Base-by-base conservation (phyloP, 768 basidiomycete genomes). In the Mycena metata region DNA sequence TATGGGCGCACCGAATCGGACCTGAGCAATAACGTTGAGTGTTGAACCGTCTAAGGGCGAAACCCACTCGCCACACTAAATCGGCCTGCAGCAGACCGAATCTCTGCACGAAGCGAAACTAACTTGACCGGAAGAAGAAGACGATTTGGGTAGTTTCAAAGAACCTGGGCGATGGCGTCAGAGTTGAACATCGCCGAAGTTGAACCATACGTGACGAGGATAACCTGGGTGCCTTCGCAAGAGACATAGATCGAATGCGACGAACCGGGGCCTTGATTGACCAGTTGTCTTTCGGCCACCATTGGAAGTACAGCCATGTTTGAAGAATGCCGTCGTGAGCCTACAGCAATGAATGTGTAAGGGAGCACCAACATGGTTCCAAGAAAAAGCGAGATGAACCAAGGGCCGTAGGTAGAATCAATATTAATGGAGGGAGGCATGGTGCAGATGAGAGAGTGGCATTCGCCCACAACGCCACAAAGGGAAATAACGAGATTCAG, bases 101-200 rank as follows among this genome's bases (percentile, higher is more conserved):
- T 49, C 33, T 35, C 10, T 33, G 24, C 3, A 69, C 67, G 36
- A 62, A 69, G 1, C 67, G 67, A n/a, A n/a, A 33, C 42, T 35
- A 64, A 1, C 50, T 52, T 6, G 67, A 69, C 49, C 55, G 23
- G 15, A 36, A 50, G 33, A 69, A 69, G n/a, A 69, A 69, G 2
- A 30, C 17, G 8, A 69, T 36, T 46, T 69, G 67, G 13, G 51
- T 63, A 2, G 67, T 69, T 45, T 69, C 67, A 49, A n/a, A n/a
- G n/a, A n/a, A n/a, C n/a, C n/a, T n/a, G n/a, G 5, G 21, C 10
- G 0, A 1, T 9, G 3, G 10, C 12, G 42, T 50, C 33, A 60
- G 19, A 23, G 16, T 15, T 30, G 30, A 30, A 23, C 16, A 56
- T 3, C 24, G 26, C n/a, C 1, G n/a, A 23, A 17, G 46, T n/a